phyloP scores from a whole-genome alignment of 2,329 filamentous ascomycete genomes.

The Pseudopyrenochaeta lycopersici region DNA sequence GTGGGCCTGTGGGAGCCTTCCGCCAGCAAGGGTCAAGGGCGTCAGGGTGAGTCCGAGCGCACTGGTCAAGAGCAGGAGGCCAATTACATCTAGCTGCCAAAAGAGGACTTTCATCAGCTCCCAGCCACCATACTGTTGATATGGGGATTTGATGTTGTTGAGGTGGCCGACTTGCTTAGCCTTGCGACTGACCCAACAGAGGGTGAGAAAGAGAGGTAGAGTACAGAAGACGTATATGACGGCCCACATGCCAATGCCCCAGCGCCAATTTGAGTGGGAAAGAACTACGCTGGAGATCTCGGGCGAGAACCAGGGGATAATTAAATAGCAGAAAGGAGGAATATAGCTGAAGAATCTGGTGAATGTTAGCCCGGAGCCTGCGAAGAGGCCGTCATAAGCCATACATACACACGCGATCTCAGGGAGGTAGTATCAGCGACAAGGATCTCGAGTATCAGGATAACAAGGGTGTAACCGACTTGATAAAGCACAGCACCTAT shows the following conservation, averaged over 20 bases:
- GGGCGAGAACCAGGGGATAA: conserved; percentile 71
- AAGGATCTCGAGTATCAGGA: conserved; percentile 70
- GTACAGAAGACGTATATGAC: conserved; percentile 59
- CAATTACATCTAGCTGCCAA: conserved; percentile 63
- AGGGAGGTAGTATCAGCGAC: conserved; percentile 71
- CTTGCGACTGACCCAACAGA: conserved; percentile 58
- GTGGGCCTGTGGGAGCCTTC: conserved; percentile 33
- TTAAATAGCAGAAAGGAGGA: conserved; percentile 17
- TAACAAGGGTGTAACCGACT: conserved; percentile 69
- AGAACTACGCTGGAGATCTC: conserved; percentile 64
- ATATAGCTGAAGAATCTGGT: conserved; percentile 13
- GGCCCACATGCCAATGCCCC: conserved; percentile 69
- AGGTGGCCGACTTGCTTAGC: conserved; percentile 63
- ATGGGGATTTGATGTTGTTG: conserved; percentile 54
- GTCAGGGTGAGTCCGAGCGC: conserved; percentile 59
- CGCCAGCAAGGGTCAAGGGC: neutral
- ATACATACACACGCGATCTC: conserved; percentile 59
- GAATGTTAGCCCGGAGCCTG: conserved; percentile 33
- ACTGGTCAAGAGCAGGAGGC: conserved; percentile 57
- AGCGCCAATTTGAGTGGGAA: conserved; percentile 63
- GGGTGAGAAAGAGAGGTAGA: conserved; percentile 63
- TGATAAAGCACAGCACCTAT: conserved; percentile 52
- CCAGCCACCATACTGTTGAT: conserved; percentile 52
- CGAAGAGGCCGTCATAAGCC: neutral
- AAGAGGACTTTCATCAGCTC: conserved; percentile 58